phyloP scores from a whole-genome alignment of 2,329 filamentous ascomycete genomes.

The Niveomyces coronatus region DNA sequence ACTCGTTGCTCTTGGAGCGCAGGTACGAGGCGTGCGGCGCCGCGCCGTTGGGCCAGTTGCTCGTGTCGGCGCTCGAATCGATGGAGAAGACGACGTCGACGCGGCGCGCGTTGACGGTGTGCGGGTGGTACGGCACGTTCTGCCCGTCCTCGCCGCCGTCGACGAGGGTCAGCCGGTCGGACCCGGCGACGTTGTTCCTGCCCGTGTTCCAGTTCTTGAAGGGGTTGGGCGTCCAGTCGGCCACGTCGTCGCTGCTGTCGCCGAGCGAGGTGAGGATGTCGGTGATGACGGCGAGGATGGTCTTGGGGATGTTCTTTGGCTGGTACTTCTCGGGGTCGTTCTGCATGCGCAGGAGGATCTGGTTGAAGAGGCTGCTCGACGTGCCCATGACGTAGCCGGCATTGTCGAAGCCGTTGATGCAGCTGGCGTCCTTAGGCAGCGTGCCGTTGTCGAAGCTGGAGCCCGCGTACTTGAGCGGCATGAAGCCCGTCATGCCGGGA shows the following conservation, averaged over 20 bases:
- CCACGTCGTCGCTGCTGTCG: conserved; percentile 59
- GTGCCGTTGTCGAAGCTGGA: conserved; percentile 45
- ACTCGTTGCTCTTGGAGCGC: conserved; percentile 35
- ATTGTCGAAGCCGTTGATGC: conserved; percentile 62
- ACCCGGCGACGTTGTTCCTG: conserved; percentile 32
- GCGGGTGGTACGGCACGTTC: conserved; percentile 68
- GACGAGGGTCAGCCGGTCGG: conserved; percentile 56
- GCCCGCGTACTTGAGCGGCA: conserved; percentile 48
- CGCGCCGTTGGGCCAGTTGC: conserved; percentile 50
- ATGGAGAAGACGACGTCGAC: conserved; percentile 55
- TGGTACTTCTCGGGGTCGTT: conserved; percentile 33
- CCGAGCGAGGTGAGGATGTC: conserved; percentile 46
- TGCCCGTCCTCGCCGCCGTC: conserved; percentile 73
- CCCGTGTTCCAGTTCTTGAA: conserved; percentile 38
- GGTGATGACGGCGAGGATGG: conserved; percentile 33
- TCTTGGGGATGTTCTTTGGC: conserved; percentile 37
- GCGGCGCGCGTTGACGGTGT: conserved; percentile 34
- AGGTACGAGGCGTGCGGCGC: conserved; percentile 48
- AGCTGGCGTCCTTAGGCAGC: conserved; percentile 31
- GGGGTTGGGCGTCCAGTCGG: conserved; percentile 56
- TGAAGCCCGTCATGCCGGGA: conserved; percentile 47
- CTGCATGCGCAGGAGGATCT: conserved; percentile 56
- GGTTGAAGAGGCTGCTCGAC: conserved; percentile 72
- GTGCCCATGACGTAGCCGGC: conserved; percentile 74
- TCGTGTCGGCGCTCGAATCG: conserved; percentile 54